Conservation (phyloP, 2,329 filamentous ascomycete species). For the Colletotrichum ledebouriae region DNA sequence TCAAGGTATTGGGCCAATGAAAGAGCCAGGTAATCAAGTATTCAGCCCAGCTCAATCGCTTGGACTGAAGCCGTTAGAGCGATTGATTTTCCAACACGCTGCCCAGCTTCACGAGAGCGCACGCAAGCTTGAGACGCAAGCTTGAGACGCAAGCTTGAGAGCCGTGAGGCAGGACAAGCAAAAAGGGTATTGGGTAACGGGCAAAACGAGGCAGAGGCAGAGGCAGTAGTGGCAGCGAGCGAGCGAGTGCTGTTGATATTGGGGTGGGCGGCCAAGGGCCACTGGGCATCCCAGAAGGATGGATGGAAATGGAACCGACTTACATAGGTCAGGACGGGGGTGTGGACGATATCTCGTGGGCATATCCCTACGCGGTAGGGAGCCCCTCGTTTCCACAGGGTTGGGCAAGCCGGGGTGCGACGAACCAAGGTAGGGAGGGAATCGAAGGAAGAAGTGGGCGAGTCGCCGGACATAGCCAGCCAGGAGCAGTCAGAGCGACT, state of each 20-base stretch:
- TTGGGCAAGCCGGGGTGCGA: conserved; percentile 39
- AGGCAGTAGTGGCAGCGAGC: background rate
- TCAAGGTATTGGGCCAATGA: conserved; percentile 6
- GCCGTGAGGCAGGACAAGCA: background rate
- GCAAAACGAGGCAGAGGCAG: conserved; percentile 9
- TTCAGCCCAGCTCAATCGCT: background rate
- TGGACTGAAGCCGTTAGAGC: background rate
- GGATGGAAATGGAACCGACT: conserved; percentile 40
- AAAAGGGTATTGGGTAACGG: background rate
- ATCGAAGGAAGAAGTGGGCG: conserved; percentile 41
- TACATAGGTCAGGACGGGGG: conserved; percentile 40
- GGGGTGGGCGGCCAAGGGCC: conserved; percentile 36
- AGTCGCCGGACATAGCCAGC: conserved; percentile 30
- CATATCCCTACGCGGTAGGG: conserved; percentile 40
- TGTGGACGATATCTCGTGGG: conserved; percentile 38
- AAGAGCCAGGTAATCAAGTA: background rate
- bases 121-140: conserved; percentile 4
- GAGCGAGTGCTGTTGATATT: conserved; percentile 36
- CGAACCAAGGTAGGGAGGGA: conserved; percentile 40
- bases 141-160: conserved; percentile 12
- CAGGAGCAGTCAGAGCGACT: background rate
- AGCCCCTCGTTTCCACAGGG: conserved; percentile 40
- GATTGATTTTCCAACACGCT: background rate
- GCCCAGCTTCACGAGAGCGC: background rate
- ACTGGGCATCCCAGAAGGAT: conserved; percentile 35